Evolutionary conservation across 2,329 filamentous ascomycete species (phyloP), one percentile per base, ranked within the genome.

Genomic region (Pseudonectria foliicola): DNA sequence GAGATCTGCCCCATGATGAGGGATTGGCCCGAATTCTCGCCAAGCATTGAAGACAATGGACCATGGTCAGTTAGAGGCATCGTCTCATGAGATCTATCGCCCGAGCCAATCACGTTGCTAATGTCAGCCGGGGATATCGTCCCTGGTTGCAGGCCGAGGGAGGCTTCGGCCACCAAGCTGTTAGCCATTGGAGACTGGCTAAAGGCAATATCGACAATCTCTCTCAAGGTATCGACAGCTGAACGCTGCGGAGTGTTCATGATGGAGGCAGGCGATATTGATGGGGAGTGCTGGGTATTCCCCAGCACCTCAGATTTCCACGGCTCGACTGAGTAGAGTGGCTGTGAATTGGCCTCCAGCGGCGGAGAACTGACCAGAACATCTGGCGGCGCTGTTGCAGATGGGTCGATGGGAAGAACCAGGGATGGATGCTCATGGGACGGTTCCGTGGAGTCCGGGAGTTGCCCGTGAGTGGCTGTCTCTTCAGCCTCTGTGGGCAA

Each of bases 51-150:
- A 8, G 50, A 38, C 6, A 42, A 29, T 11, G 38, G 32, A 10
- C 43, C 44, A 12, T 46, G 46, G 4, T 44, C 32, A 14, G 44
- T 39, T 11, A 54, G 27, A 6, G 50, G 41, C 14, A 53, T 33
- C 8, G 55, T 30, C 4, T 49, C 34, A 4, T 52, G 46, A 2
- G 41, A 37, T 12, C 40, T 31, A 11, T 40, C 49, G 5, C 44
- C 45, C 4, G 50, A 40, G 23, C 51, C 55, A 14, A 48, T 40
- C 4, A 52, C 51, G 25, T 50, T 54, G 27, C 50, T 60, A 11
- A 66, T 59, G 25, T 60, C 61, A 13, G 62, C 60, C 5, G 61
- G 55, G n/a, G 61, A 61, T 15, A 66, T 46, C 2, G 62, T 64
- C 10, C 48, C 42, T n/a, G 49, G 52, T 3, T 54, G 46, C 2